phyloP scores from a whole-genome alignment of 352 stramenopile genomes.

The Aphanomyces stellatus region DNA sequence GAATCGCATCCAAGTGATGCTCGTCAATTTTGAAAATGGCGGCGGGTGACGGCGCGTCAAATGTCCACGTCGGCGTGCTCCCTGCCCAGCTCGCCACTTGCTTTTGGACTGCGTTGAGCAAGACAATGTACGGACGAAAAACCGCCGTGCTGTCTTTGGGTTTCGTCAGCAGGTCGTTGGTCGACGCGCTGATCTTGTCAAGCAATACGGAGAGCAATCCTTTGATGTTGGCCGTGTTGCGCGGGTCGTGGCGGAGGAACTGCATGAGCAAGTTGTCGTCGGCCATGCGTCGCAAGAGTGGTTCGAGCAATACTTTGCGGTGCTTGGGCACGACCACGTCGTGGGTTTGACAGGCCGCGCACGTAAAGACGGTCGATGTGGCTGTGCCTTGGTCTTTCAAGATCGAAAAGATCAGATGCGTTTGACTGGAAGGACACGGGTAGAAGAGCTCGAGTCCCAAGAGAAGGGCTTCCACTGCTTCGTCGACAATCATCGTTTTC shows the following conservation, averaged over 20 bases:
- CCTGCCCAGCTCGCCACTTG: conserved; percentile 57
- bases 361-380: background rate
- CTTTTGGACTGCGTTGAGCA: conserved; percentile 45
- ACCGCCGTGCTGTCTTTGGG: background rate
- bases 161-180: background rate
- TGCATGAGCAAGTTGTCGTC: conserved; percentile 50
- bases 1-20: background rate
- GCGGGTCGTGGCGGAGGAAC: conserved; percentile 27
- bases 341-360: background rate
- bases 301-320: conserved; percentile 35
- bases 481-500: conserved; percentile 21
- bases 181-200: background rate
- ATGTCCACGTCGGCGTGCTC: conserved; percentile 20
- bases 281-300: conserved; percentile 52
- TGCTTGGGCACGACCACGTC: conserved; percentile 21
- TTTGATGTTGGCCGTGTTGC: conserved; percentile 1
- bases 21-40: background rate
- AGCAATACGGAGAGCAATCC: background rate
- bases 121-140: conserved; percentile 24
- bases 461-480: conserved; percentile 58
- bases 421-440: conserved; percentile 56
- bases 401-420: conserved; percentile 45
- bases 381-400: background rate
- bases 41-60: conserved; percentile 15
- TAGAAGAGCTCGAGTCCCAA: conserved; percentile 85